These are phyloP conservation scores for Diaporthe destruens DNA, from an alignment of 2,329 filamentous ascomycete species.

Conservation along the genomic window DNA sequence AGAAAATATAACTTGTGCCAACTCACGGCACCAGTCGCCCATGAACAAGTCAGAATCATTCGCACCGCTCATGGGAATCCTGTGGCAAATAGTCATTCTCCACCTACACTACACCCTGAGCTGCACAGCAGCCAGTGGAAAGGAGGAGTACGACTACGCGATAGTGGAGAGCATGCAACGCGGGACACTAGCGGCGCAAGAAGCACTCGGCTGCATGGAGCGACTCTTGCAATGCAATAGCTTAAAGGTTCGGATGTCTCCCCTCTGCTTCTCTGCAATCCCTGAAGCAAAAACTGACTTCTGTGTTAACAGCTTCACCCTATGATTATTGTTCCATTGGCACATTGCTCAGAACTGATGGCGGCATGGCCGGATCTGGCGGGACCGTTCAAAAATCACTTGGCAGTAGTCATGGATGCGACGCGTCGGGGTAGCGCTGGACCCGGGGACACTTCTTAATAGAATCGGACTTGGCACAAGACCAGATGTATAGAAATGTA, in stretches of 20 bases:
- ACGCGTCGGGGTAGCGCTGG: background rate
- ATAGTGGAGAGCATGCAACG: slow-evolving; percentile 18
- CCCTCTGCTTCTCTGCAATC: background rate
- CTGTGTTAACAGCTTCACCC: background rate
- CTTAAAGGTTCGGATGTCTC: background rate
- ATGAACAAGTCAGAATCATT: background rate
- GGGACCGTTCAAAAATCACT: slow-evolving; percentile 11
- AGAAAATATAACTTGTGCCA: background rate
- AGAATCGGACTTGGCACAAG: background rate
- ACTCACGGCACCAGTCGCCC: background rate
- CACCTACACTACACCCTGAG: slow-evolving; percentile 2
- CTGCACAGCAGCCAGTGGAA: slow-evolving; percentile 6
- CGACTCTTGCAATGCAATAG: slow-evolving; percentile 6
- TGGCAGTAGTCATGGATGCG: slow-evolving; percentile 18
- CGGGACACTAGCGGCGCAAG: slow-evolving; percentile 7
- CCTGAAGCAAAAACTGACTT: background rate
- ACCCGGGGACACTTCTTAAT: slow-evolving; percentile 26
- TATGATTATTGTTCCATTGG: slow-evolving; percentile 1
- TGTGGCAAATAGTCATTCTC: slow-evolving; percentile 4
- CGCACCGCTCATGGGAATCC: background rate
- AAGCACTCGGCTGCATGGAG: slow-evolving; percentile 13
- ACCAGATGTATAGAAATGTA: slow-evolving; percentile 9
- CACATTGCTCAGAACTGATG: slow-evolving; percentile 11
- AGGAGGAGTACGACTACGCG: slow-evolving; percentile 11
- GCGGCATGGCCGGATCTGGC: slow-evolving; percentile 15